Conservation (phyloP, 345 rosid species). For the Kernera saxatilis region DNA sequence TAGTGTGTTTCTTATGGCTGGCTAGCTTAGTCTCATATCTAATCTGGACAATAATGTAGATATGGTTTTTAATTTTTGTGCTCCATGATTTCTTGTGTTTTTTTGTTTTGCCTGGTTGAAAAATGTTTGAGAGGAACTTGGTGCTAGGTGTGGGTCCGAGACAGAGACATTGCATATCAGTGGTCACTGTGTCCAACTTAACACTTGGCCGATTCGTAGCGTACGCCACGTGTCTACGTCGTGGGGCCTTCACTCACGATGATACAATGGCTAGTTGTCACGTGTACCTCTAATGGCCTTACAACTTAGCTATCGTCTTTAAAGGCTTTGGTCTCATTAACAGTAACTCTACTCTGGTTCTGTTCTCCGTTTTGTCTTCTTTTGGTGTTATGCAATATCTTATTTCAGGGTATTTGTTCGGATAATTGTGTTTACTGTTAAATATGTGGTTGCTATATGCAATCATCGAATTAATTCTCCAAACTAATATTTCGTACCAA, state of each 20-base stretch:
- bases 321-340: slow-evolving; percentile 7
- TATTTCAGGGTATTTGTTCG: not conserved
- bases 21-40: not conserved
- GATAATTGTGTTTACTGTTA: not conserved
- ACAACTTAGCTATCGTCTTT: slow-evolving; percentile 24
- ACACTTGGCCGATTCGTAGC: slow-evolving; percentile 26
- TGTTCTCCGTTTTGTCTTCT: not conserved
- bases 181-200: slow-evolving; percentile 10
- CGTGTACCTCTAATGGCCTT: slow-evolving; percentile 16
- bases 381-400: not conserved
- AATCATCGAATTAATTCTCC: not conserved
- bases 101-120: not conserved
- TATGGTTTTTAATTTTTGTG: not conserved
- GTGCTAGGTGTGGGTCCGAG: slow-evolving; percentile 21
- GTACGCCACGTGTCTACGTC: not conserved
- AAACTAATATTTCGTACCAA: too few relatives aligned
- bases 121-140: not conserved
- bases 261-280: not conserved
- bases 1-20: not conserved
- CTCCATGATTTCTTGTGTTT: not conserved
- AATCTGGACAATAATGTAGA: not conserved
- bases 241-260: slow-evolving; percentile 3
- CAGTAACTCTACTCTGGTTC: not conserved
- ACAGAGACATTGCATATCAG: slow-evolving; percentile 17
- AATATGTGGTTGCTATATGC: not conserved